Base-by-base conservation (phyloP, 768 basidiomycete species). In the Lyophyllum semitale region DNA sequence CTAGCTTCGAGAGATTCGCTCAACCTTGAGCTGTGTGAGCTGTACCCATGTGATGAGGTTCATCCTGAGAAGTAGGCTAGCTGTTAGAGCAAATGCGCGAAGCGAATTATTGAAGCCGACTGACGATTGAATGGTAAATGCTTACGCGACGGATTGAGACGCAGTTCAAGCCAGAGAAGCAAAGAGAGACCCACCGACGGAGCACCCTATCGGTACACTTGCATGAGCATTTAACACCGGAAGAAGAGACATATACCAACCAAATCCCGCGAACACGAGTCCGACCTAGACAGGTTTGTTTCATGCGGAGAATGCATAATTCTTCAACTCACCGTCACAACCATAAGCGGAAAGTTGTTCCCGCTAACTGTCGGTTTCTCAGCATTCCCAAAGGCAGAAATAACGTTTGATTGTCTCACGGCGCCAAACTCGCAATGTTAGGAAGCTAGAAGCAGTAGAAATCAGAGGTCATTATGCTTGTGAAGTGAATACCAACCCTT, bases 211-310 rank as follows among this genome's bases (percentile, higher is more conserved):
- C 55, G 23, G 54, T 6, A 25, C 26, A 43, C 25, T 23, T 44
- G 35, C n/a, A 47, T 44, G 8, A 56, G 37, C 20, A 40, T 50
- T 25, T 38, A 43, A 25, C 32, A 44, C 29, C 8, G 37, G 25
- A 30, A 27, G 9, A 15, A 13, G 12, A n/a, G 13, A 25, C 41
- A 23, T 15, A 8, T 51, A 66, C 71, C 32, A 52, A 81, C 83
- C 80, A 58, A 84, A 82, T 63, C 80, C 80, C 18, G 76, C 78
- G 22, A 81, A 56, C 8, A 83, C 76, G 35, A 84, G 63, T 13
- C 70, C 59, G 18, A 65, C 65, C 82, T 82, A 50, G 2, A n/a
- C 18, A 25, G 41, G 3, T 20, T 20, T 27, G 17, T 12, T 46
- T 46, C 23, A 48, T 11, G 23, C 33, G n/a, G 9, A 20, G 13